Evolutionary conservation across 2,329 filamentous ascomycete species (phyloP).

Genomic region (Aspergillus sp.): DNA sequence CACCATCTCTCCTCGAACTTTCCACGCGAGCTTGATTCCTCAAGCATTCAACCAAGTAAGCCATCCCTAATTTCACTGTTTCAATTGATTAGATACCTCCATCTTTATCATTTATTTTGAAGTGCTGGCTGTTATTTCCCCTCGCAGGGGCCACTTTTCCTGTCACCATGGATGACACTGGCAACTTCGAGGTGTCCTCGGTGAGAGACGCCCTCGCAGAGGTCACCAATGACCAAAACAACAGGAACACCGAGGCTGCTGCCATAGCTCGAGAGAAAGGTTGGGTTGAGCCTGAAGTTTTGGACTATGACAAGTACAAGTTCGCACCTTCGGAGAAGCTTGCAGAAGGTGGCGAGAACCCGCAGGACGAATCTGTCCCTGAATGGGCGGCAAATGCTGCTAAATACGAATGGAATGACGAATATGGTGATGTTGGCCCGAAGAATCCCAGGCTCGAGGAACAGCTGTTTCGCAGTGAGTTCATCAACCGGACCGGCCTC

Average conservation of each 20-base stretch:
- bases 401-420: slow-evolving; percentile 81
- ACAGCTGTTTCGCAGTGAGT: slow-evolving; percentile 66
- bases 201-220: slow-evolving; percentile 26
- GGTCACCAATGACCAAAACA: slow-evolving; percentile 15
- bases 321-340: slow-evolving; percentile 18
- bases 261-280: slow-evolving; percentile 38
- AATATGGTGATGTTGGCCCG: slow-evolving; percentile 83
- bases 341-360: slow-evolving; percentile 1
- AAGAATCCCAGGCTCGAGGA: slow-evolving; percentile 68
- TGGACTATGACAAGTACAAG: slow-evolving; percentile 38
- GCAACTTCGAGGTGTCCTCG: slow-evolving; percentile 21
- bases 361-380: slow-evolving; percentile 21
- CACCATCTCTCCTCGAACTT: not conserved
- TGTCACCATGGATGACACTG: slow-evolving; percentile 15
- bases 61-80: not conserved
- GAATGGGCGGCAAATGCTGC: slow-evolving; percentile 58
- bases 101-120: not conserved
- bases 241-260: slow-evolving; percentile 29
- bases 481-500: slow-evolving; percentile 56
- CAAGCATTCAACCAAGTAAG: not conserved
- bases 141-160: not conserved
- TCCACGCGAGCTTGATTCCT: not conserved
- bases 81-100: not conserved
- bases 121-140: not conserved
- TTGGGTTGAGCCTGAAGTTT: slow-evolving; percentile 39